Evolutionary conservation across 1,284 basidiomycete genomes (phyloP).

Genomic region (Cutaneotrichosporon mucoides): DNA sequence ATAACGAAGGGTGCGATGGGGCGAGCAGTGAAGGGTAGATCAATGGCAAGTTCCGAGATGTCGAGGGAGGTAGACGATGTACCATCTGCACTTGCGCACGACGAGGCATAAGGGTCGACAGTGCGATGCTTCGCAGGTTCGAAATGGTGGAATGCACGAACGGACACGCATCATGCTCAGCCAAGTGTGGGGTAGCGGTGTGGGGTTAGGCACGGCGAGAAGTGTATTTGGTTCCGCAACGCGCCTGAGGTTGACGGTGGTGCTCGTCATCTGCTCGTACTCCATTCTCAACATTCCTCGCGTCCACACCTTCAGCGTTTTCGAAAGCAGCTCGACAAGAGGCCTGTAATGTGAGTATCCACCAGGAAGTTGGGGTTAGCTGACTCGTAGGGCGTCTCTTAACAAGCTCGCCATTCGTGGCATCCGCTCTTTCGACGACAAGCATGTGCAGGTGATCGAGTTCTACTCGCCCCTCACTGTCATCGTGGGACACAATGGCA

Average conservation of each 20-base stretch:
- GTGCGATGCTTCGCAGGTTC: too few relatives aligned
- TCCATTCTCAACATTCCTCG: not conserved
- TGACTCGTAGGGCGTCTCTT: slow-evolving; percentile 64
- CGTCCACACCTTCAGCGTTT: not conserved
- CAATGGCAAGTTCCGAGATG: not conserved
- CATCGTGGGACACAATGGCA: slow-evolving; percentile 97
- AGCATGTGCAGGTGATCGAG: slow-evolving; percentile 88
- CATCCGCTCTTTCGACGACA: slow-evolving; percentile 80
- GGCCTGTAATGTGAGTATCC: not conserved
- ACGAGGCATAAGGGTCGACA: too few relatives aligned
- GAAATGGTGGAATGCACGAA: too few relatives aligned
- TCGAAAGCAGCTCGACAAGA: too few relatives aligned
- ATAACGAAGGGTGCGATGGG: not conserved
- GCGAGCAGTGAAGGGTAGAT: not conserved
- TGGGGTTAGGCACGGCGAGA: not conserved
- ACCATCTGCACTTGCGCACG: too few relatives aligned
- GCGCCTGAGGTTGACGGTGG: not conserved
- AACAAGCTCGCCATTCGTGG: slow-evolving; percentile 83
- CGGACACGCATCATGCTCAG: too few relatives aligned
- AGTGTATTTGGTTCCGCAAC: not conserved
- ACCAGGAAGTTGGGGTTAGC: not conserved
- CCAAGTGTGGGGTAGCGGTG: not conserved
- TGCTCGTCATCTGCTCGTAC: not conserved
- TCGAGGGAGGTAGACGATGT: not conserved
- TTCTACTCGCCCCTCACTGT: slow-evolving; percentile 98